Conservation (phyloP, 345 rosid species). For the Eucalyptus guilfoylei region DNA sequence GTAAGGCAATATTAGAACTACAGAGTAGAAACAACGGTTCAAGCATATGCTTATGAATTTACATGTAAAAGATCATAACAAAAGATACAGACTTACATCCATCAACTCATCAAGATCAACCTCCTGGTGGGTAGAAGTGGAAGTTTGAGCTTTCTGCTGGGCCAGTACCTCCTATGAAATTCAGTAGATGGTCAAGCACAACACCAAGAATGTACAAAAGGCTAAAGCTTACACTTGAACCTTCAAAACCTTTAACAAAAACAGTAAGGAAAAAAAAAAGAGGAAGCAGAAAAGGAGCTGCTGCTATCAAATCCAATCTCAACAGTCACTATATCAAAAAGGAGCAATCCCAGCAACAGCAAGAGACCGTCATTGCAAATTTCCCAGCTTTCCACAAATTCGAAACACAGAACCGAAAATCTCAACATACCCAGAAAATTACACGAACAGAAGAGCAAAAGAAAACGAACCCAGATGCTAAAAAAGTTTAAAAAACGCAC, state of each 20-base stretch:
- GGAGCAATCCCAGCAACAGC: neutral
- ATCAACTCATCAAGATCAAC: constrained; percentile 91
- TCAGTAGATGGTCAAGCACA: neutral
- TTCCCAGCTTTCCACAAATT: neutral
- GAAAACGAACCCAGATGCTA: neutral
- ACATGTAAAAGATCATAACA: neutral
- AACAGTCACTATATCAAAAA: neutral
- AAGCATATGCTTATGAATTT: neutral
- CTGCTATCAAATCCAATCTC: neutral
- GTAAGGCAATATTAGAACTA: neutral
- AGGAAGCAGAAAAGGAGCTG: neutral
- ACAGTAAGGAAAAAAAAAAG: neutral
- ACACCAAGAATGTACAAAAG: neutral
- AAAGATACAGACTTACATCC: constrained; percentile 51
- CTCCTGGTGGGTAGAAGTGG: constrained; percentile 46
- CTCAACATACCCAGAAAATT: neutral
- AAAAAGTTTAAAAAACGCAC: neutral
- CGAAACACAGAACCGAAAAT: neutral
- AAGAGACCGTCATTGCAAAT: neutral
- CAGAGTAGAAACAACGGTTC: neutral
- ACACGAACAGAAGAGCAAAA: neutral
- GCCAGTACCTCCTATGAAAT: constrained; percentile 51
- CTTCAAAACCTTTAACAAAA: neutral
- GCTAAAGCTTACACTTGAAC: neutral
- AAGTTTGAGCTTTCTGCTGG: constrained; percentile 56